These are phyloP conservation scores for Rehmannia glutinosa DNA, from an alignment of 257 asterid genomes.

Conservation along the genomic window DNA sequence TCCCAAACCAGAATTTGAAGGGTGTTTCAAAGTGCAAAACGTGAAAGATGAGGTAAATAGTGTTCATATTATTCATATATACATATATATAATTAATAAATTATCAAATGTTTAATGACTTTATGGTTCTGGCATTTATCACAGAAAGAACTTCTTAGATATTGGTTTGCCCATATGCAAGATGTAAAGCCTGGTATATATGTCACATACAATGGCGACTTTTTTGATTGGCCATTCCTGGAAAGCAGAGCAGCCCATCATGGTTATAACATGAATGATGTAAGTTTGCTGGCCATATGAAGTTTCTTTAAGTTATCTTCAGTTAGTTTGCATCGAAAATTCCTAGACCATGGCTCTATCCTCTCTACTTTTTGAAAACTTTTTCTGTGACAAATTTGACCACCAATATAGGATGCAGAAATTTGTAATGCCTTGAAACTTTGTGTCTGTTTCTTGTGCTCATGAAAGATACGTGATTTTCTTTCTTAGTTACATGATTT, in stretches of 20 bases:
- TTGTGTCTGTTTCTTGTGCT: no score
- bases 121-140: conserved; percentile 19
- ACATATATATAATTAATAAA: not conserved
- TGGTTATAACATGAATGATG: conserved; percentile 75
- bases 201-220: conserved; percentile 96
- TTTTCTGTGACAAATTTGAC: not conserved
- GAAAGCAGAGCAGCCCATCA: conserved; percentile 87
- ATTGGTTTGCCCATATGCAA: conserved; percentile 94
- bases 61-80: conserved; percentile 1
- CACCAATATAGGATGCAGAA: conserved; percentile 1
- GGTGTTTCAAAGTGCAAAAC: conserved; percentile 77
- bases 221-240: conserved; percentile 98
- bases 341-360: not conserved
- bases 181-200: conserved; percentile 92
- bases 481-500: not conserved
- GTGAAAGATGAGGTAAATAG: conserved; percentile 85
- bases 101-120: not conserved
- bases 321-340: not conserved
- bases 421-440: conserved; percentile 3
- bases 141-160: conserved; percentile 82
- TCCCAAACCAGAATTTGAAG: conserved; percentile 96
- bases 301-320: conserved; percentile 5
- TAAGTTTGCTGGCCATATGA: conserved; percentile 34
- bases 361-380: not conserved
- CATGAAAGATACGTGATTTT: not conserved